Base-by-base conservation (phyloP, 2,329 filamentous ascomycete species). In the Scedosporium dehoogii region DNA sequence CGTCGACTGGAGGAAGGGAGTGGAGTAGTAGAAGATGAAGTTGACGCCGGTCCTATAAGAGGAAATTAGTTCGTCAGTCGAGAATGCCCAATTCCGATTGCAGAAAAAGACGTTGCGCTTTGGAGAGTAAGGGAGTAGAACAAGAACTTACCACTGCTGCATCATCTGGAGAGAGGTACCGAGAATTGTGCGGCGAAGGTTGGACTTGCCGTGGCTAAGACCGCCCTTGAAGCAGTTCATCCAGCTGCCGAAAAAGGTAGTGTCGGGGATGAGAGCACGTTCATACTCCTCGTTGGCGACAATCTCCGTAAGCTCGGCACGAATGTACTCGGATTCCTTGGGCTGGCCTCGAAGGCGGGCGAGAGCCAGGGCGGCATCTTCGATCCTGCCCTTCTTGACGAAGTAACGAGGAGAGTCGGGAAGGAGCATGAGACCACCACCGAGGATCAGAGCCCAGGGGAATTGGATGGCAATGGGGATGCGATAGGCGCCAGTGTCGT, bases 281-380 rank as follows among this genome's bases (percentile, higher is more conserved):
- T 96, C 92, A 73, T 93, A 92, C 76, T 90, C 89, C 75, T 93
- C 85, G 81, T 96, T 96, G 79, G 91, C 91, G 64, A 94, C 82
- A 67, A 96, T 91, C 78, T 96, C 91, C 53, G 88, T 84, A 56
- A 96, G 81, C 76, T 96, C 91, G 65, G 84, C 78, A 76, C 88
- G 85, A 75, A 96, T 87, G 74, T 85, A 92, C 65, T 88, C 83
- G 23, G 89, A 92, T 62, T 89, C 84, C 61, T 75, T 70, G 58
- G 87, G 81, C 77, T 96, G 89, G 64, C 89, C 89, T 72, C 91
- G 89, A 38, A 96, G 83, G 63, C 80, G 82, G 63, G 83, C 75
- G 6, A 96, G 82, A 12, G 85, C 77, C 1, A 74, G 65, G 64
- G 85, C 81, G 41, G 91, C 91, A 63, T 80, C 72, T 51, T 87